These are phyloP conservation scores for Termitomyces sp. DNA, from an alignment of 768 basidiomycete genomes.

Conservation along the genomic window DNA sequence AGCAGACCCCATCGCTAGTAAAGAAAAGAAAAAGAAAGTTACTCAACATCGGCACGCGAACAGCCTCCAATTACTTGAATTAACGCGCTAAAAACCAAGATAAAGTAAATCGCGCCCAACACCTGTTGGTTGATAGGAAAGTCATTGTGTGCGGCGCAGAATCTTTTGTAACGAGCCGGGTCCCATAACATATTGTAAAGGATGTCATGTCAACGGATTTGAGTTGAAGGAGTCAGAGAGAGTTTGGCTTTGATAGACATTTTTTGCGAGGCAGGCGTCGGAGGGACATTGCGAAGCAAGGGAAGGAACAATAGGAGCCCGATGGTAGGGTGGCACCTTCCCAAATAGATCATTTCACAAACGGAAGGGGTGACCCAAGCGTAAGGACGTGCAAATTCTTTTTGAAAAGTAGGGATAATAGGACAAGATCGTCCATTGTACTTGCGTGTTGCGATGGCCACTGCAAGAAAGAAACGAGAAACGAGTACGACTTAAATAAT, in stretches of 20 bases:
- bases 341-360: constrained; percentile 27
- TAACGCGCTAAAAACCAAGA: constrained; percentile 34
- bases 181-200: constrained; percentile 34
- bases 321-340: constrained; percentile 35
- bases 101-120: constrained; percentile 34
- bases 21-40: constrained; percentile 41
- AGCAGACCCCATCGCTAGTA: constrained; percentile 26
- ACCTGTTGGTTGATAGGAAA: constrained; percentile 42
- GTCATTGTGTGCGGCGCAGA: constrained; percentile 38
- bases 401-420: constrained; percentile 30
- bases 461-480: constrained; percentile 1
- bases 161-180: constrained; percentile 45
- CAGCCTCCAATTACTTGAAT: constrained; percentile 36
- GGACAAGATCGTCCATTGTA: constrained; percentile 26
- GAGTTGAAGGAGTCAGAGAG: constrained; percentile 31
- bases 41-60: constrained; percentile 35
- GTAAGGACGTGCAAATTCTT: constrained; percentile 20
- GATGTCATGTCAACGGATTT: constrained; percentile 54
- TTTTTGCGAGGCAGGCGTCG: constrained; percentile 21
- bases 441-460: constrained; percentile 28
- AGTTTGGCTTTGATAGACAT: constrained; percentile 30
- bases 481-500: neutral
- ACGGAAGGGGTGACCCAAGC: constrained; percentile 31
- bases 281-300: constrained; percentile 27
- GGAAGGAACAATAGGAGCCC: constrained; percentile 50